Evolutionary conservation across 352 stramenopile genomes (phyloP).

Genomic region (Halophytophthora polymorphica): DNA sequence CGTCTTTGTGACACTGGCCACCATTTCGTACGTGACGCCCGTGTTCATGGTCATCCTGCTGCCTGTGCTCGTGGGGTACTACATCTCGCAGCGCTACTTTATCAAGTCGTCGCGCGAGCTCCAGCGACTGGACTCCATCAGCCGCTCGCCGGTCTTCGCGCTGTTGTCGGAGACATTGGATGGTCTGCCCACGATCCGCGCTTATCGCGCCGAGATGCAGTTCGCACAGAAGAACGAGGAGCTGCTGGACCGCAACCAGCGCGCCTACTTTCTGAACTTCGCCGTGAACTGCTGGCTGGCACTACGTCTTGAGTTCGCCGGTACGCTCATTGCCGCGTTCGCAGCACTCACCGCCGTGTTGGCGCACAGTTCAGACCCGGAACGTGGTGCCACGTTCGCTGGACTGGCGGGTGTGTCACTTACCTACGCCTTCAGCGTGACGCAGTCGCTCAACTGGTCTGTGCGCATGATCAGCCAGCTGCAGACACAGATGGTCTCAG

Average conservation of each 20-base stretch:
- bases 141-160: conserved; percentile 92
- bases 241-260: conserved; percentile 64
- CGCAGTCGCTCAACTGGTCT: conserved; percentile 75
- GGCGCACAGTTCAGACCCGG: conserved; percentile 37
- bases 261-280: conserved; percentile 74
- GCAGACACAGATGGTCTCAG: conserved; percentile 76
- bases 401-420: conserved; percentile 67
- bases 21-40: conserved; percentile 69
- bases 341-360: conserved; percentile 55
- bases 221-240: conserved; percentile 54
- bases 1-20: conserved; percentile 57
- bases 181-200: conserved; percentile 93
- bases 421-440: conserved; percentile 78
- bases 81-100: conserved; percentile 90
- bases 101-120: conserved; percentile 90
- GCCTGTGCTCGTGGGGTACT: conserved; percentile 67
- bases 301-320: conserved; percentile 69
- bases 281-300: conserved; percentile 75
- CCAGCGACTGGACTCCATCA: conserved; percentile 95
- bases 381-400: conserved; percentile 42
- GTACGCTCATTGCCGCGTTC: conserved; percentile 56
- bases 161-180: conserved; percentile 93
- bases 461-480: conserved; percentile 74
- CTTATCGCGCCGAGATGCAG: conserved; percentile 51
- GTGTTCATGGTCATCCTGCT: conserved; percentile 70